Percentiles rank a stretch among this genome's conserved stretches.
phyloP scores from a whole-genome alignment of 1,284 basidiomycete species.

The Xanthoconium separans region DNA sequence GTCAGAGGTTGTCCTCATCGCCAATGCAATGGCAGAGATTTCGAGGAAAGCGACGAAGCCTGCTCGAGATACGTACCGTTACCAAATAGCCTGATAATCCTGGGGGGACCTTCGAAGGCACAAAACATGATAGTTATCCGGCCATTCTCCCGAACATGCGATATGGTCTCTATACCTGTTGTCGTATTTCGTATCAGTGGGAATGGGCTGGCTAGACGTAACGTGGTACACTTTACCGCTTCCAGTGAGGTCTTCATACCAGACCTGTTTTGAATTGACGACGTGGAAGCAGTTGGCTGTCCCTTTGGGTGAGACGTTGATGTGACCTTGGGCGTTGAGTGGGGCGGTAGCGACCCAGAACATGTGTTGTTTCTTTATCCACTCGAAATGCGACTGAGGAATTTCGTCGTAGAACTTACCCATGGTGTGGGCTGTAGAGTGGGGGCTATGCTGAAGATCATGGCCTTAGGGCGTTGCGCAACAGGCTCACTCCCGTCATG shows the following conservation, averaged over 20 bases:
- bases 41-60: conserved; percentile 33
- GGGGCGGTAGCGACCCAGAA: conserved; percentile 62
- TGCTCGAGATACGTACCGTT: conserved; percentile 34
- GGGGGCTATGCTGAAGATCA: no score
- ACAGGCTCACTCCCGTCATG: no score
- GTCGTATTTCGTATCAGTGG: neutral
- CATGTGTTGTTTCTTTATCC: conserved; percentile 50
- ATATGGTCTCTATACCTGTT: conserved; percentile 52
- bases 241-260: conserved; percentile 57
- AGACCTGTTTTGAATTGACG: conserved; percentile 44
- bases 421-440: conserved; percentile 34
- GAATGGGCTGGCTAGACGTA: neutral
- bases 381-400: conserved; percentile 43
- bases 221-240: conserved; percentile 39
- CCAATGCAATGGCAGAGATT: conserved; percentile 35
- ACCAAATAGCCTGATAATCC: conserved; percentile 50
- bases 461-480: no score
- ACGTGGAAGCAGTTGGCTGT: conserved; percentile 49
- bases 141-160: conserved; percentile 59
- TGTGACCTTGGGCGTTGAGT: conserved; percentile 45
- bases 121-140: conserved; percentile 56
- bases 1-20: no score
- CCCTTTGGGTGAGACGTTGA: conserved; percentile 59
- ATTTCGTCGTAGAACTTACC: conserved; percentile 48
- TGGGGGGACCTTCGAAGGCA: conserved; percentile 53